These are phyloP conservation scores for Trypanosoma grayi DNA, from an alignment of 208 protist genomes.

Conservation along the genomic window DNA sequence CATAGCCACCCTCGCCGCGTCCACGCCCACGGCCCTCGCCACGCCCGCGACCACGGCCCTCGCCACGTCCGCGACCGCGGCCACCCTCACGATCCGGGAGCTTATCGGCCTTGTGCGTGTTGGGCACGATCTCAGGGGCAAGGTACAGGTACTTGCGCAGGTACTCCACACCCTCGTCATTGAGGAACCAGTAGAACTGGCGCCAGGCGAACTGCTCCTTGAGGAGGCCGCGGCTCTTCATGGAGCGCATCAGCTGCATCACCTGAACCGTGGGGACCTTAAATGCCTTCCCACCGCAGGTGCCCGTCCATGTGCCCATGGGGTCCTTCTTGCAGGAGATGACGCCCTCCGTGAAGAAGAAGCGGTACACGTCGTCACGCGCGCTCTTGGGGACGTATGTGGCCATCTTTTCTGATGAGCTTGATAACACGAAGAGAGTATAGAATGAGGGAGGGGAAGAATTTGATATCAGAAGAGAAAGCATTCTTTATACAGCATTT, in stretches of 20 bases:
- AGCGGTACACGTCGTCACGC: slow-evolving; percentile 90
- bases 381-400: slow-evolving; percentile 81
- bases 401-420: slow-evolving; percentile 44
- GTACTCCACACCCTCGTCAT: slow-evolving; percentile 91
- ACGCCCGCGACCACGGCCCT: slow-evolving; percentile 36
- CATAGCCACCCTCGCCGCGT: slow-evolving; percentile 41
- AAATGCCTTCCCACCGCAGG: slow-evolving; percentile 76
- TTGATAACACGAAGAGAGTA: slow-evolving; percentile 19
- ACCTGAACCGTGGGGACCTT: slow-evolving; percentile 77
- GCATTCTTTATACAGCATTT: not conserved
- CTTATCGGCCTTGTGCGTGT: slow-evolving; percentile 84
- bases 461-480: no score
- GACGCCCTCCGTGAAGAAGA: slow-evolving; percentile 91
- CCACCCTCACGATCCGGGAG: slow-evolving; percentile 56
- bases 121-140: slow-evolving; percentile 81
- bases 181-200: slow-evolving; percentile 95
- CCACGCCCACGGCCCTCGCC: slow-evolving; percentile 34
- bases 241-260: slow-evolving; percentile 89
- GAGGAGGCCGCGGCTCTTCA: slow-evolving; percentile 90
- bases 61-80: slow-evolving; percentile 38
- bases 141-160: slow-evolving; percentile 93
- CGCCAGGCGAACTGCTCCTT: slow-evolving; percentile 94
- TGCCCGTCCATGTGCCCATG: slow-evolving; percentile 82
- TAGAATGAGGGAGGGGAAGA: no score
- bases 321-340: slow-evolving; percentile 92